phyloP scores from a whole-genome alignment of 2,329 filamentous ascomycete genomes.

The Fusarium sororula region DNA sequence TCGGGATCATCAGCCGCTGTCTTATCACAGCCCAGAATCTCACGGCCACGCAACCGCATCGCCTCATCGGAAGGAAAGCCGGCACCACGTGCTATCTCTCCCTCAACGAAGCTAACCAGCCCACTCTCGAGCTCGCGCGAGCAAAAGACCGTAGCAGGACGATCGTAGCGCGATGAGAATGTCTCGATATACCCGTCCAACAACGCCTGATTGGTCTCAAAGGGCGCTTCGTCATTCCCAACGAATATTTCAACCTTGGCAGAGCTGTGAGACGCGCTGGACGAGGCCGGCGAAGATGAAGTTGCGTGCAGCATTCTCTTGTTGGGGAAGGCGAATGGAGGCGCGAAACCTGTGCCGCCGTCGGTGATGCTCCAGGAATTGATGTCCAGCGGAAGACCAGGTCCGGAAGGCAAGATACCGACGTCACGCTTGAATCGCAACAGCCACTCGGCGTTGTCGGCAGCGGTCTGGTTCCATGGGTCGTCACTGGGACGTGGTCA shows the following conservation, averaged over 20 bases:
- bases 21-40: background rate
- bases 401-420: background rate
- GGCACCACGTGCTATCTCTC: rapidly evolving
- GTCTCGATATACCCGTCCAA: background rate
- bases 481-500: background rate
- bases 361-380: background rate
- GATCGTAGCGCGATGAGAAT: background rate
- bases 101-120: rapidly evolving
- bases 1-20: background rate
- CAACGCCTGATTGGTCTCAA: background rate
- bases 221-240: rapidly evolving
- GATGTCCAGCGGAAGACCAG: background rate
- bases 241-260: background rate
- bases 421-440: background rate
- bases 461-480: background rate
- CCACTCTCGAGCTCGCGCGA: background rate
- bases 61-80: background rate
- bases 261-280: background rate
- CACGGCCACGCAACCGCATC: background rate
- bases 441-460: background rate
- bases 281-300: background rate
- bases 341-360: background rate
- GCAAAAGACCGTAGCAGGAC: background rate
- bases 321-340: background rate
- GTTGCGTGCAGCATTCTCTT: background rate